These are phyloP conservation scores for Eutypella sp. DNA, from an alignment of 2,329 filamentous ascomycete genomes.

Conservation along the genomic window DNA sequence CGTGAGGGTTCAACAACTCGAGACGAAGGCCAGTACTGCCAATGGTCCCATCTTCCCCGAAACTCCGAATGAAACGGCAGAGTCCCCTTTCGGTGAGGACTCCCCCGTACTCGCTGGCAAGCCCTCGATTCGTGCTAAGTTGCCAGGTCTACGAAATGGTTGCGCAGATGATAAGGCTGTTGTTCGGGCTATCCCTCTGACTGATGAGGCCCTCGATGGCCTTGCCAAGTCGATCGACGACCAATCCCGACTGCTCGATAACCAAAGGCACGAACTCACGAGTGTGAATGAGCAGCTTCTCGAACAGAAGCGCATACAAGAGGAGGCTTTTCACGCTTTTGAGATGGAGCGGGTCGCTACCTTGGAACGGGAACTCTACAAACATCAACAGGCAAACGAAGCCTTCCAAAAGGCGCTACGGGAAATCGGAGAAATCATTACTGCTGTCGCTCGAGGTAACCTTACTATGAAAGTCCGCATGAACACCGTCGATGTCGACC, in stretches of 20 bases:
- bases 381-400: slow-evolving; percentile 96
- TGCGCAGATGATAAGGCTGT: slow-evolving; percentile 28
- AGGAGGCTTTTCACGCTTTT: slow-evolving; percentile 74
- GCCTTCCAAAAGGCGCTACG: slow-evolving; percentile 96
- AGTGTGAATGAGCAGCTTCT: slow-evolving; percentile 81
- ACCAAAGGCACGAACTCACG: slow-evolving; percentile 78
- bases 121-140: slow-evolving; percentile 35
- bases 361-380: slow-evolving; percentile 88
- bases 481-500: slow-evolving; percentile 94
- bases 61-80: slow-evolving; percentile 71
- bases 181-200: slow-evolving; percentile 52
- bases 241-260: slow-evolving; percentile 87
- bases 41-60: slow-evolving; percentile 63
- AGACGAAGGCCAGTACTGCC: slow-evolving; percentile 65
- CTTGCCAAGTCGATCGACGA: slow-evolving; percentile 88
- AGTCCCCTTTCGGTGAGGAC: slow-evolving; percentile 59
- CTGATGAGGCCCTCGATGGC: slow-evolving; percentile 78
- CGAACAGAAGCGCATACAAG: slow-evolving; percentile 79
- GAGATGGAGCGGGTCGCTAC: slow-evolving; percentile 84
- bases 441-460: slow-evolving; percentile 90
- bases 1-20: slow-evolving; percentile 73
- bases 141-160: slow-evolving; percentile 35
- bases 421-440: slow-evolving; percentile 96
- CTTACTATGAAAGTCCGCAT: slow-evolving; percentile 96
- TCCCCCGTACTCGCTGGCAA: slow-evolving; percentile 41